Evolutionary conservation across 2,329 filamentous ascomycete species (phyloP).

Genomic region (Monosporascus sp.): DNA sequence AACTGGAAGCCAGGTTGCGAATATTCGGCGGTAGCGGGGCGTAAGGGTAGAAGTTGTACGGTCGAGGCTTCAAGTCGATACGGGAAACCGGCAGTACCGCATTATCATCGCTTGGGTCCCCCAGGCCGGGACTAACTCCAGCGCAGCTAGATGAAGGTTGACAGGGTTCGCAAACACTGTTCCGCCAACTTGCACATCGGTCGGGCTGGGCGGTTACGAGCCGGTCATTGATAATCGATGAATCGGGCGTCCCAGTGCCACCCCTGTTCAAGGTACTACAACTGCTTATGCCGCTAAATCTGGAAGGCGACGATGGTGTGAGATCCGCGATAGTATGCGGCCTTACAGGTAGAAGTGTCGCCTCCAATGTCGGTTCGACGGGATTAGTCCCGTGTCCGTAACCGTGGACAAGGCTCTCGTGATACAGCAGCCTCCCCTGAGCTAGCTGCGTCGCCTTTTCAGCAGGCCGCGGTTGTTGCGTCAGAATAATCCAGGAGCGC

Average conservation of each 20-base stretch:
- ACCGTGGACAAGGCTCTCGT: conserved; percentile 48
- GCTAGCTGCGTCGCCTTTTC: not conserved
- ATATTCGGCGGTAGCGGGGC: conserved; percentile 11
- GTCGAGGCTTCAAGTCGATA: too few relatives aligned
- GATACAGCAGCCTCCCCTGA: conserved; percentile 28
- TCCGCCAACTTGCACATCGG: not conserved
- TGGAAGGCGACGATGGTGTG: conserved; percentile 4
- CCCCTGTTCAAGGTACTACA: conserved; percentile 12
- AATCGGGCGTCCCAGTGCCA: conserved; percentile 14
- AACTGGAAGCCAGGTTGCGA: conserved; percentile 8
- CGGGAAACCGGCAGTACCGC: too few relatives aligned
- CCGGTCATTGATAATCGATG: conserved; percentile 9
- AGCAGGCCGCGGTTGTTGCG: conserved; percentile 5
- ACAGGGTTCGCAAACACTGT: not conserved
- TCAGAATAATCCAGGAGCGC: conserved; percentile 29
- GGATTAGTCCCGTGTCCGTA: conserved; percentile 50
- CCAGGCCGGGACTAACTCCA: too few relatives aligned
- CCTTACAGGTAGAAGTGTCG: not conserved
- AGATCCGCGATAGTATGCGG: conserved; percentile 2
- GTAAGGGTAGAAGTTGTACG: not conserved
- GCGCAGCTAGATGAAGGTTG: too few relatives aligned
- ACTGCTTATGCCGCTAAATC: conserved; percentile 8
- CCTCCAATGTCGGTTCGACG: conserved; percentile 12
- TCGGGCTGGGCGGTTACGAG: not conserved
- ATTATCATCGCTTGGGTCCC: too few relatives aligned